Percentiles rank a stretch among this genome's conserved stretches.
phyloP scores from a whole-genome alignment of 352 stramenopile species.

The Phytophthora pini region DNA sequence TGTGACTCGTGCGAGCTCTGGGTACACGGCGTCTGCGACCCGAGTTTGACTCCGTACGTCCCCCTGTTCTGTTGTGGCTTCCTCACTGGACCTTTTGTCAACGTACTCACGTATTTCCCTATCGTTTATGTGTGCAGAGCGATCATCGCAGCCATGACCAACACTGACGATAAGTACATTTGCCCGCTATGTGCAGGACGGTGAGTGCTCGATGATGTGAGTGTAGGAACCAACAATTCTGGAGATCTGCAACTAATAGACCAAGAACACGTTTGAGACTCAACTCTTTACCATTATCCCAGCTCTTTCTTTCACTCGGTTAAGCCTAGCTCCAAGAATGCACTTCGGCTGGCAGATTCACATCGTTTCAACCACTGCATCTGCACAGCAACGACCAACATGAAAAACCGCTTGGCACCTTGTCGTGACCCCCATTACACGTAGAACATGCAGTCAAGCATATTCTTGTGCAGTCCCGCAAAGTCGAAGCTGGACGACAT shows the following conservation, averaged over 20 bases:
- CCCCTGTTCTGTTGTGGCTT: not conserved
- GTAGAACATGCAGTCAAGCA: conserved; percentile 30
- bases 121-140: conserved; percentile 34
- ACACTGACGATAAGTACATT: conserved; percentile 88
- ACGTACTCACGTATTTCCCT: conserved; percentile 18
- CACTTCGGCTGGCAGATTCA: no score
- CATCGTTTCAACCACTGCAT: no score
- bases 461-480: conserved; percentile 22
- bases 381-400: not conserved
- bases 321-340: no score
- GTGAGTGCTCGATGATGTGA: conserved; percentile 32
- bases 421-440: not conserved
- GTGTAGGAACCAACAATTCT: conserved; percentile 5
- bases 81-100: not conserved
- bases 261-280: conserved; percentile 9
- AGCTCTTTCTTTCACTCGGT: no score
- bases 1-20: conserved; percentile 91
- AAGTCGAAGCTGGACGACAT: conserved; percentile 25
- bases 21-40: conserved; percentile 82
- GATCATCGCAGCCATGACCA: conserved; percentile 60
- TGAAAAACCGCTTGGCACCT: no score
- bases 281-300: no score
- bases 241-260: conserved; percentile 34
- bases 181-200: conserved; percentile 77
- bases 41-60: conserved; percentile 70